Evolutionary conservation across 2,329 filamentous ascomycete genomes (phyloP).

Genomic region (Pseudogymnoascus sp.): DNA sequence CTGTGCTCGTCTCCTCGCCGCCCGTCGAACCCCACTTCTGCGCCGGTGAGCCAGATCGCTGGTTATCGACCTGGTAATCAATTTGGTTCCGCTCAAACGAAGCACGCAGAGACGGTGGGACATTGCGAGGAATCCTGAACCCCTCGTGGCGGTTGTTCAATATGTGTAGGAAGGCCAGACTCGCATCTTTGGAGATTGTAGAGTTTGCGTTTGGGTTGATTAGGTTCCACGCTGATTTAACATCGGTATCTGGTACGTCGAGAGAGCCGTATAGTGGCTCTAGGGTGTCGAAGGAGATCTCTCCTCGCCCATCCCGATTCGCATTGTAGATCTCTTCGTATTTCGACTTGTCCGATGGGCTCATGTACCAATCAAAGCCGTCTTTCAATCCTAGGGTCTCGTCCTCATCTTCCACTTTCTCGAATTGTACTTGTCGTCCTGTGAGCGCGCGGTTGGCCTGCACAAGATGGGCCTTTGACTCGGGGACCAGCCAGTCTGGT

Average conservation of each 20-base stretch:
- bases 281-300: conserved; percentile 69
- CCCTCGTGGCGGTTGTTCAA: conserved; percentile 94
- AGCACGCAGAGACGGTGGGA: conserved; percentile 81
- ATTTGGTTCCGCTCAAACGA: conserved; percentile 95
- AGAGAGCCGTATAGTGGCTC: conserved; percentile 77
- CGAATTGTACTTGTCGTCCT: conserved; percentile 72
- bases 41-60: conserved; percentile 49
- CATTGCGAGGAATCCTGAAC: conserved; percentile 82
- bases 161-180: conserved; percentile 90
- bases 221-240: conserved; percentile 91
- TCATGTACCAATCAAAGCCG: conserved; percentile 99
- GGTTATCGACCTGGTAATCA: conserved; percentile 84
- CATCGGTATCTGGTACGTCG: conserved; percentile 65
- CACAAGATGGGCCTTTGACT: conserved; percentile 86
- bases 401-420: conserved; percentile 72
- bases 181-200: conserved; percentile 88
- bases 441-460: conserved; percentile 74
- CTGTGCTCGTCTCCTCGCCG: conserved; percentile 72
- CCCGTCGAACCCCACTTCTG: conserved; percentile 72
- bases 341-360: conserved; percentile 77
- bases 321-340: conserved; percentile 97
- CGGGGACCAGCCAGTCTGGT: conserved; percentile 94
- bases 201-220: conserved; percentile 81
- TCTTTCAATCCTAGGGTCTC: conserved; percentile 82
- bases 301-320: conserved; percentile 78